These are phyloP conservation scores for Geotrichum histeridarum DNA, from an alignment of 1,139 yeast species.

Conservation along the genomic window DNA sequence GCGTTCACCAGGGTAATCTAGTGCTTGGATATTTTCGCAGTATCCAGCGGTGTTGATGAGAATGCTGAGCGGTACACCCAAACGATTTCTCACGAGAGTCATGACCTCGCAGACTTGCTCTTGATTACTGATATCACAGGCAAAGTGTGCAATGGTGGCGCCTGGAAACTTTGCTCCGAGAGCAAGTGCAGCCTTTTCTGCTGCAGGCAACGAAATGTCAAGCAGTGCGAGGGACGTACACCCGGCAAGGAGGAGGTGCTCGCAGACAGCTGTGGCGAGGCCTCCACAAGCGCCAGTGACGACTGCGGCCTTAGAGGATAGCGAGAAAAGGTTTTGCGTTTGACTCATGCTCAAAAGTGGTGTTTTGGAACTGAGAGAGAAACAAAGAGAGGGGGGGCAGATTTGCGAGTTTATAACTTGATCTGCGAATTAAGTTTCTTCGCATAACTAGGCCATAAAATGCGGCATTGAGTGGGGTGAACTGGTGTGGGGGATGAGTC, in stretches of 20 bases:
- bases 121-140: constrained; percentile 67
- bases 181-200: constrained; percentile 46
- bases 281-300: constrained; percentile 86
- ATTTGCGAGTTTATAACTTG: too few species aligned
- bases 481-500: too few species aligned
- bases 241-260: constrained; percentile 32
- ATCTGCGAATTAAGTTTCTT: too few species aligned
- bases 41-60: constrained; percentile 80
- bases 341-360: too few species aligned
- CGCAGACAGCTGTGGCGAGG: constrained; percentile 52
- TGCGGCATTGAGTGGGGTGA: not conserved
- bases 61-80: constrained; percentile 57
- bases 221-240: constrained; percentile 52
- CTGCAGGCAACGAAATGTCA: constrained; percentile 58
- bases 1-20: constrained; percentile 66
- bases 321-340: constrained; percentile 29
- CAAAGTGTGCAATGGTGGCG: not conserved
- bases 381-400: constrained; percentile 58
- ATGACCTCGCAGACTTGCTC: constrained; percentile 55
- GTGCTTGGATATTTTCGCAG: constrained; percentile 69
- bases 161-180: constrained; percentile 4
- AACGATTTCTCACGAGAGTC: constrained; percentile 46
- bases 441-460: too few species aligned
- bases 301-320: constrained; percentile 68
- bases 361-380: too few species aligned